Evolutionary conservation across 2,329 filamentous ascomycete genomes (phyloP).

Genomic region (Chlorencoelia australis): DNA sequence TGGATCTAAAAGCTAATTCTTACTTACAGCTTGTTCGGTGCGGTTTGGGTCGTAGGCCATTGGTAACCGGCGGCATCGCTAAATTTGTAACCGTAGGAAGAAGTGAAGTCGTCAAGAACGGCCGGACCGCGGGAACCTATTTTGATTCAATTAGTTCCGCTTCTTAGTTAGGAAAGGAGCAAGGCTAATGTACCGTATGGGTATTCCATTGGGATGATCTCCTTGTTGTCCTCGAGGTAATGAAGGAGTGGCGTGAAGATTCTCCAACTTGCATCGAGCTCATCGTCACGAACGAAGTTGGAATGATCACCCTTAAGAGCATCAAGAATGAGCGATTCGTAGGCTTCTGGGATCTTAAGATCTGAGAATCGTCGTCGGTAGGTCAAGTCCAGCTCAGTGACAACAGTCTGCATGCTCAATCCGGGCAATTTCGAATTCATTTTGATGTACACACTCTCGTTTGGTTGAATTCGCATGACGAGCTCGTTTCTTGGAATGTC

Average conservation of each 20-base stretch:
- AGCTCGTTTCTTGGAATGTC: conserved; percentile 98
- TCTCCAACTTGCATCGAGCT: conserved; percentile 95
- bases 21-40: conserved; percentile 76
- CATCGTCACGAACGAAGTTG: conserved; percentile 96
- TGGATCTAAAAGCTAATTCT: too few species aligned
- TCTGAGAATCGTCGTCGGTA: conserved; percentile 98
- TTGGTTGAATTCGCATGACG: conserved; percentile 97
- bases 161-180: not conserved
- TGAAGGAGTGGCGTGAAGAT: conserved; percentile 96
- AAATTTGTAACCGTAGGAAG: conserved; percentile 98
- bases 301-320: conserved; percentile 98
- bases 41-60: conserved; percentile 72
- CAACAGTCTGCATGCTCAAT: conserved; percentile 97
- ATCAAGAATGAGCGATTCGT: conserved; percentile 94
- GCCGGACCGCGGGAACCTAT: conserved; percentile 90
- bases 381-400: conserved; percentile 95
- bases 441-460: conserved; percentile 99
- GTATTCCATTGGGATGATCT: conserved; percentile 99
- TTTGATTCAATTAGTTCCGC: not conserved
- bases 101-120: conserved; percentile 95
- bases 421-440: conserved; percentile 99
- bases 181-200: conserved; percentile 62
- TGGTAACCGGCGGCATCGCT: conserved; percentile 89
- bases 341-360: conserved; percentile 97
- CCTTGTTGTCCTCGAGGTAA: conserved; percentile 98